Evolutionary conservation across 768 basidiomycete genomes (phyloP).

Genomic region (Daedaleopsis nitida): DNA sequence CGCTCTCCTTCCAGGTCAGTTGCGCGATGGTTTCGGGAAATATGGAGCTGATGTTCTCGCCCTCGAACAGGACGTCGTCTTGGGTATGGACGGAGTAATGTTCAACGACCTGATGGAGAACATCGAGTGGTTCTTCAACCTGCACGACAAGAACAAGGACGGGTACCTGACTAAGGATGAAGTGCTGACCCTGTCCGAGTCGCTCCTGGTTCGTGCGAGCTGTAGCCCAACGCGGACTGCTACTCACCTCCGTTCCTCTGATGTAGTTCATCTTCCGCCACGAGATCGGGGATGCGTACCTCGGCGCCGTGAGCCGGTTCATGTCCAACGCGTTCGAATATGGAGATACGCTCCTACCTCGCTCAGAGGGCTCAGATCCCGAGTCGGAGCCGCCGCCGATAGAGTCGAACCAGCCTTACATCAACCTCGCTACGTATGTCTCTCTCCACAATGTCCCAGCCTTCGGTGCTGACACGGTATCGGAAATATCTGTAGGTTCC

Average conservation of each 20-base stretch:
- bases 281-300: slow-evolving; percentile 94
- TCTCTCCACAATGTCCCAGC: background rate
- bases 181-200: slow-evolving; percentile 92
- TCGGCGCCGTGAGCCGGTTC: slow-evolving; percentile 94
- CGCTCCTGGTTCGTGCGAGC: slow-evolving; percentile 68
- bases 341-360: slow-evolving; percentile 86
- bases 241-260: background rate
- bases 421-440: slow-evolving; percentile 86
- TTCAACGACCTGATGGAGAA: slow-evolving; percentile 98
- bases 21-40: slow-evolving; percentile 16
- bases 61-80: slow-evolving; percentile 73
- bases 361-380: slow-evolving; percentile 39
- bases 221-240: slow-evolving; percentile 8
- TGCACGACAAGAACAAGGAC: slow-evolving; percentile 96
- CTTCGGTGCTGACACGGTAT: background rate
- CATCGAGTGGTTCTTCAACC: slow-evolving; percentile 97
- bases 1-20: slow-evolving; percentile 83
- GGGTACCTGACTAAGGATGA: slow-evolving; percentile 96
- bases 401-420: slow-evolving; percentile 84
- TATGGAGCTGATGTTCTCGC: background rate
- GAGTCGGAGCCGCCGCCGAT: slow-evolving; percentile 45
- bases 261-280: slow-evolving; percentile 94
- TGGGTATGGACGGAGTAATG: slow-evolving; percentile 88
- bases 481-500: slow-evolving; percentile 59
- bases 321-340: slow-evolving; percentile 99